Percentiles rank a stretch among this genome's conserved stretches.
Conservation (phyloP, 1,284 basidiomycete species). For the Athelia sp. region DNA sequence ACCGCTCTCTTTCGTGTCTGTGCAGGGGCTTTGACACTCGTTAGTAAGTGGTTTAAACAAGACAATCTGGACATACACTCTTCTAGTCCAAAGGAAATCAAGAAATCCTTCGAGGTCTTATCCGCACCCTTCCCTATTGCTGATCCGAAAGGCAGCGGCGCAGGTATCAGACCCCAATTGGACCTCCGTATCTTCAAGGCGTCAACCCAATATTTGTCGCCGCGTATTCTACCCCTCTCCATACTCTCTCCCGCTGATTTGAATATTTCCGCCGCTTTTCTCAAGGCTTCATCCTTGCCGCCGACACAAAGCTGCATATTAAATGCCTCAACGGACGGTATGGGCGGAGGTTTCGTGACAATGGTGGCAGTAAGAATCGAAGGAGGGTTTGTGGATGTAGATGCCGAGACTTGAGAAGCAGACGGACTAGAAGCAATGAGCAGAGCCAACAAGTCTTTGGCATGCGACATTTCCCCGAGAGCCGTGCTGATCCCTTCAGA, state of each 20-base stretch:
- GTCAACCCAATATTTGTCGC: constrained; percentile 74
- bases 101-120: constrained; percentile 72
- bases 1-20: constrained; percentile 60
- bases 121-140: constrained; percentile 69
- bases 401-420: constrained; percentile 14
- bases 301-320: constrained; percentile 69
- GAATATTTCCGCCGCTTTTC: constrained; percentile 66
- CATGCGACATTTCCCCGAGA: constrained; percentile 68
- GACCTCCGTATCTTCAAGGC: constrained; percentile 66
- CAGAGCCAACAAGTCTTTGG: constrained; percentile 57
- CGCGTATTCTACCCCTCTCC: constrained; percentile 53
- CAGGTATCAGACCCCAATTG: constrained; percentile 75
- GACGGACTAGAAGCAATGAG: constrained; percentile 41
- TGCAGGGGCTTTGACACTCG: constrained; percentile 45
- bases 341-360: constrained; percentile 59
- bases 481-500: neutral
- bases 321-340: constrained; percentile 68
- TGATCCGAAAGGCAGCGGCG: constrained; percentile 65
- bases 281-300: constrained; percentile 70
- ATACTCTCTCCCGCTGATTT: constrained; percentile 63
- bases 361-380: constrained; percentile 53
- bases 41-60: constrained; percentile 8
- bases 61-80: constrained; percentile 50
- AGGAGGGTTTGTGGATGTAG: constrained; percentile 20
- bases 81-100: constrained; percentile 73